A percentile compares a stretch with the other conserved stretches of the same genome.
Conservation (phyloP, 2,329 filamentous ascomycete species). For the Colletotrichum horii region DNA sequence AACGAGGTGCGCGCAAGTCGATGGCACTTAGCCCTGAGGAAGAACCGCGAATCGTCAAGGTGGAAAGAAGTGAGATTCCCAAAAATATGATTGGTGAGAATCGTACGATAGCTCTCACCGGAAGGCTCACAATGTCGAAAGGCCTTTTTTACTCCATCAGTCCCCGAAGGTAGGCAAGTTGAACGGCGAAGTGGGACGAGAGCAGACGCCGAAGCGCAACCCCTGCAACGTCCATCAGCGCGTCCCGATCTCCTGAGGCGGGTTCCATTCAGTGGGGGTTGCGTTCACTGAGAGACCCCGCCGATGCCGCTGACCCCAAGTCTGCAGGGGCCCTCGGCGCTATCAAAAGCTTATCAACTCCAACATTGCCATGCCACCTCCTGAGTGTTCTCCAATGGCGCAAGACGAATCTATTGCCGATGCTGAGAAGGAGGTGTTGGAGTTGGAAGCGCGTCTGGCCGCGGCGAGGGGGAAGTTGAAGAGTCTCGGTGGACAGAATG, state of each 20-base stretch:
- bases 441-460: conserved; percentile 60
- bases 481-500: conserved; percentile 36
- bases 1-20: background rate
- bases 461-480: conserved; percentile 50
- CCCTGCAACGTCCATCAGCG: background rate
- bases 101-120: background rate
- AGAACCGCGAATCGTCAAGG: background rate
- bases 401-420: conserved; percentile 25
- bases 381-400: conserved; percentile 26
- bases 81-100: conserved; percentile 9
- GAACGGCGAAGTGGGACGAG: background rate
- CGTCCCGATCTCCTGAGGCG: background rate
- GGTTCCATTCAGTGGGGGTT: background rate
- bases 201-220: conserved; percentile 14
- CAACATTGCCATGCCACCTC: background rate
- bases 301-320: conserved; percentile 6
- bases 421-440: conserved; percentile 59
- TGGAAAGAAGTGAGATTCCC: background rate
- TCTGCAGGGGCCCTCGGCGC: conserved; percentile 1
- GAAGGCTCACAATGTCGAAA: background rate
- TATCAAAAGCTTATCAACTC: conserved; percentile 18
- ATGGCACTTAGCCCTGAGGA: background rate
- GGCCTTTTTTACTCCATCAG: conserved; percentile 6
- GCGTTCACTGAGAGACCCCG: background rate
- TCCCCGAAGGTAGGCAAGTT: conserved; percentile 12